Percentiles rank a stretch among this genome's conserved stretches.
Evolutionary conservation across 139 green algal species (phyloP).

Genomic region (Chlamydomonas sp.): DNA sequence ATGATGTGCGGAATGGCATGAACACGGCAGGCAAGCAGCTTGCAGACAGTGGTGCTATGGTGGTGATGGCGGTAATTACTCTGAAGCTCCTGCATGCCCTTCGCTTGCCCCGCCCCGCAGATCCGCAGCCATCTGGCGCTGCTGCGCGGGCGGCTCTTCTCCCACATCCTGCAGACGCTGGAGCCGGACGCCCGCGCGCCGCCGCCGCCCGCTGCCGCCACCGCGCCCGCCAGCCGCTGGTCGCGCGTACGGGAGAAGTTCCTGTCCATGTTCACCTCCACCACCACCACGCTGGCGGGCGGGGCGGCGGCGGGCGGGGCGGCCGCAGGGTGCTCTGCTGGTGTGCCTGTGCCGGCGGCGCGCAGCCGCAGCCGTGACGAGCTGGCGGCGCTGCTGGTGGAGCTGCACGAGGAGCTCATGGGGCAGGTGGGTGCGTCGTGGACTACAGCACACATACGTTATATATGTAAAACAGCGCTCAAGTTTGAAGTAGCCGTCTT

Average conservation of each 20-base stretch:
- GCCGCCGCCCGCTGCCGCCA: background rate
- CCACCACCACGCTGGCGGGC: background rate
- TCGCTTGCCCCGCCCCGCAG: conserved; percentile 34
- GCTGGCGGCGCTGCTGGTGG: conserved; percentile 62
- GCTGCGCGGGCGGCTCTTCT: conserved; percentile 61
- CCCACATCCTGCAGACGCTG: conserved; percentile 52
- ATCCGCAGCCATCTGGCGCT: conserved; percentile 66
- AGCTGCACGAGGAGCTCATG: conserved; percentile 73
- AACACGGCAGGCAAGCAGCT: no score
- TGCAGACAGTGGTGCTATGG: background rate
- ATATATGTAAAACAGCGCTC: background rate
- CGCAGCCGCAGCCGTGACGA: conserved; percentile 49
- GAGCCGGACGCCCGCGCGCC: conserved; percentile 40
- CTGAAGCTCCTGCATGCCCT: background rate
- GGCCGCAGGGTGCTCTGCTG: background rate
- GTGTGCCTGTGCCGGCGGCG: background rate
- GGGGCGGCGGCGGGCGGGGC: background rate
- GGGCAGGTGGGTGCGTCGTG: conserved; percentile 47
- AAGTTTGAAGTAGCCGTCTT: background rate
- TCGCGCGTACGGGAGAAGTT: conserved; percentile 51
- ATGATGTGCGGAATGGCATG: background rate
- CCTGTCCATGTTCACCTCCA: conserved; percentile 51
- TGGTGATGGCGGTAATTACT: background rate
- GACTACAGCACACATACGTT: no score
- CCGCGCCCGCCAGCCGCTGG: conserved; percentile 34